Conservation (phyloP, 1,284 basidiomycete species). For the Trametes polyzona region DNA sequence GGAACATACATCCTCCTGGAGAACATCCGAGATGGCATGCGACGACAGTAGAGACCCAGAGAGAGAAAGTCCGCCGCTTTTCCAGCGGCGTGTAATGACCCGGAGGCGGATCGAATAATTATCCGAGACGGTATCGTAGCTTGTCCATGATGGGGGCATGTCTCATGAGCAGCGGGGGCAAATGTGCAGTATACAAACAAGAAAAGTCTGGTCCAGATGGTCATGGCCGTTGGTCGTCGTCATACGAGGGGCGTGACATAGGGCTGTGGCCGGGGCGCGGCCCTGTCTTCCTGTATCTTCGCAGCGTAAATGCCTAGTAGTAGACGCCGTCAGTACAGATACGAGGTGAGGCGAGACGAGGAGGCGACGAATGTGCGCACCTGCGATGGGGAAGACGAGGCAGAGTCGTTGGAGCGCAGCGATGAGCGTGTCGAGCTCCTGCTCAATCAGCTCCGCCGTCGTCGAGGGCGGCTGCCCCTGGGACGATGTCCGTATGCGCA, state of each 20-base stretch:
- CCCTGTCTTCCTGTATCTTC: conserved; percentile 21
- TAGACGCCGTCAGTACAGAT: background rate
- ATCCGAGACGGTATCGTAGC: conserved; percentile 1
- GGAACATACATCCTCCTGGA: background rate
- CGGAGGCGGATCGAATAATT: conserved; percentile 2
- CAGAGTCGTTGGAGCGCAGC: conserved; percentile 41
- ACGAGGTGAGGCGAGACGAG: background rate
- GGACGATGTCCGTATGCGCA: conserved; percentile 36
- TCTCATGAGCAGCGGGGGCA: no score
- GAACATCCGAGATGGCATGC: background rate
- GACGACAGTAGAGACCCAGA: background rate
- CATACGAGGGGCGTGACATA: conserved; percentile 7
- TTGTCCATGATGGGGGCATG: background rate
- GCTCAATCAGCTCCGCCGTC: conserved; percentile 32
- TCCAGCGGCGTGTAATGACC: background rate
- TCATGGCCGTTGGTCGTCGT: background rate
- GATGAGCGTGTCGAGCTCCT: conserved; percentile 39
- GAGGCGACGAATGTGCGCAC: conserved; percentile 24
- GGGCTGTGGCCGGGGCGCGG: background rate
- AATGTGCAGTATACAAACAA: background rate
- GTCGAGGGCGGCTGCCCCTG: conserved; percentile 28
- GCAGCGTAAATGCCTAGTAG: conserved; percentile 19
- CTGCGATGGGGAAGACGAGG: conserved; percentile 40
- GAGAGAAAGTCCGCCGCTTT: background rate
- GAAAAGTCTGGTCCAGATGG: no score